A percentile compares a stretch with the other conserved stretches of the same genome.
phyloP scores from a whole-genome alignment of 129 eudicot genomes.

The Centrapalus pauciflorus region DNA sequence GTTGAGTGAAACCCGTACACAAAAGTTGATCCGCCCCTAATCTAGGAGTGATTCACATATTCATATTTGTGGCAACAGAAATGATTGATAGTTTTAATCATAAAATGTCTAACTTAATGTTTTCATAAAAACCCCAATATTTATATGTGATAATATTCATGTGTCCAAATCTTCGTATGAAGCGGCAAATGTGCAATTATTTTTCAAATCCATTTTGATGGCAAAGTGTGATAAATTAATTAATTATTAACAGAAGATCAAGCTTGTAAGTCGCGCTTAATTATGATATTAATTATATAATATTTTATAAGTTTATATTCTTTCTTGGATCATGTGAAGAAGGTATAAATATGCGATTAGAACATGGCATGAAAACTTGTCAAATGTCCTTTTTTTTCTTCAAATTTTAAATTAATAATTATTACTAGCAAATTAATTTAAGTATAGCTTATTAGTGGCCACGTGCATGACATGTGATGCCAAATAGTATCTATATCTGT shows the following conservation, averaged over 20 bases:
- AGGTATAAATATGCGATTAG: slow-evolving; percentile 20
- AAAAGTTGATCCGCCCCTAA: too few species aligned
- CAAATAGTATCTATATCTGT: not conserved
- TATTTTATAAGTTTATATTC: slow-evolving; percentile 1
- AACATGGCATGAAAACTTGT: slow-evolving; percentile 47
- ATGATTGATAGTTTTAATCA: too few species aligned
- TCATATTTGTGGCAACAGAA: too few species aligned
- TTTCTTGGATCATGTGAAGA: slow-evolving; percentile 59
- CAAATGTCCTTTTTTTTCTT: slow-evolving; percentile 23
- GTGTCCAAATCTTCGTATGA: slow-evolving; percentile 9
- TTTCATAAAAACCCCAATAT: too few species aligned
- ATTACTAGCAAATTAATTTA: slow-evolving; percentile 5
- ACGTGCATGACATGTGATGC: slow-evolving; percentile 36
- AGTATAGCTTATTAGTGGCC: slow-evolving; percentile 44
- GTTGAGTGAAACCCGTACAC: too few species aligned
- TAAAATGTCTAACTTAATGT: too few species aligned
- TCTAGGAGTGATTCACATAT: too few species aligned
- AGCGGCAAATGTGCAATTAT: slow-evolving; percentile 3
- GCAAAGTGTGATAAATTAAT: not conserved
- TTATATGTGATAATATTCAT: slow-evolving; percentile 1
- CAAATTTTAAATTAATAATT: not conserved
- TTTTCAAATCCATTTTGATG: slow-evolving; percentile 21
- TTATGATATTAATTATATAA: not conserved
- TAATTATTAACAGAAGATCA: slow-evolving; percentile 21
- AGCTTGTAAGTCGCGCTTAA: slow-evolving; percentile 27